Evolutionary conservation across 805 yeast genomes (phyloP).

Genomic region (Millerozyma miso): DNA sequence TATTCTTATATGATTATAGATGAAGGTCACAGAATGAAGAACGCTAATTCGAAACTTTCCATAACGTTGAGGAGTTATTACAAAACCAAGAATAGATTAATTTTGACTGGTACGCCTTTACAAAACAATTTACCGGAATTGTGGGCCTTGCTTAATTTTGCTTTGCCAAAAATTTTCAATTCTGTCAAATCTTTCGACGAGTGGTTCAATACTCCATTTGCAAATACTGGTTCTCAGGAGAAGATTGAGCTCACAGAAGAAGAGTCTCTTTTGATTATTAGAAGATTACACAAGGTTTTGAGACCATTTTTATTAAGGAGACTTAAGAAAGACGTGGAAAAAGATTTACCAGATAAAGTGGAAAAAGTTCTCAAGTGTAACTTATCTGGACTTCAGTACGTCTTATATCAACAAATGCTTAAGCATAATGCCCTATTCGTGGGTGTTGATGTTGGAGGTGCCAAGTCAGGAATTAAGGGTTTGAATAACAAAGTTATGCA

Average conservation of each 20-base stretch:
- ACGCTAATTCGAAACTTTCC: constrained; percentile 69
- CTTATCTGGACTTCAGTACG: constrained; percentile 65
- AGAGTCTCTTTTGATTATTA: constrained; percentile 74
- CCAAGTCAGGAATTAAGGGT: constrained; percentile 69
- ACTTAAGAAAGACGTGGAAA: constrained; percentile 82
- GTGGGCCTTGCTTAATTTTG: constrained; percentile 82
- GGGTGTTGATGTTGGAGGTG: constrained; percentile 56
- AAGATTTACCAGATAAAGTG: constrained; percentile 79
- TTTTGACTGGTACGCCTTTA: constrained; percentile 84
- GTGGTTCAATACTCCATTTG: constrained; percentile 88
- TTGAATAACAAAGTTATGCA: constrained; percentile 83
- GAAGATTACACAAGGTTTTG: constrained; percentile 82
- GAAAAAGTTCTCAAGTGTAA: constrained; percentile 81
- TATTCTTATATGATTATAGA: constrained; percentile 89
- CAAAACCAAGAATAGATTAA: constrained; percentile 70
- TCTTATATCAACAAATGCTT: constrained; percentile 73
- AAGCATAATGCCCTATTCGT: constrained; percentile 66
- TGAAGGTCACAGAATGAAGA: constrained; percentile 89
- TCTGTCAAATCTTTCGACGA: constrained; percentile 84
- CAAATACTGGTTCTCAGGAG: constrained; percentile 79
- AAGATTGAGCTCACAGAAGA: constrained; percentile 79
- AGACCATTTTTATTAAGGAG: constrained; percentile 82
- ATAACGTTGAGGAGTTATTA: constrained; percentile 67
- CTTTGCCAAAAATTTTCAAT: constrained; percentile 77
- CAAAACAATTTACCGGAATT: constrained; percentile 82